Percentiles rank a stretch among this genome's conserved stretches.
phyloP scores from a whole-genome alignment of 2,329 filamentous ascomycete species.

The Hypoxylon sp. region DNA sequence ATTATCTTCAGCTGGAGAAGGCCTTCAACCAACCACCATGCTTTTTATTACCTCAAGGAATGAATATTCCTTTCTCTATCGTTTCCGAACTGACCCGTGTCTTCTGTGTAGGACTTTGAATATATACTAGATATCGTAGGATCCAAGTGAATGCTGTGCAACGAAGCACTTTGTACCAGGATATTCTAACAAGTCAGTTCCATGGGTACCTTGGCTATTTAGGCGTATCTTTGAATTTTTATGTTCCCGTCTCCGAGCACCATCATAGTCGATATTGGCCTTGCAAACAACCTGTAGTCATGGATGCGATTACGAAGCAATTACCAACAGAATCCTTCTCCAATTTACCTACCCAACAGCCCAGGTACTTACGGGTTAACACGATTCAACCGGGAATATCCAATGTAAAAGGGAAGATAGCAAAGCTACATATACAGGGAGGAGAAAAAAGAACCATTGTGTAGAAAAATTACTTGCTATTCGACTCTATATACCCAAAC shows the following conservation, averaged over 20 bases:
- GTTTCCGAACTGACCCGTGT: slow-evolving; percentile 3
- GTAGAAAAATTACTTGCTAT: neutral
- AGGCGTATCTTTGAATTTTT: neutral
- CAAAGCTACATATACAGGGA: neutral
- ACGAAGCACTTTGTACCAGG: neutral
- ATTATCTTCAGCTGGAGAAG: slow-evolving; percentile 28
- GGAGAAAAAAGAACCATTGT: slow-evolving; percentile 5
- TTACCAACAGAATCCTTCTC: slow-evolving; percentile 36
- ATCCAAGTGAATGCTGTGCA: slow-evolving; percentile 1
- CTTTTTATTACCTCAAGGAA: slow-evolving; percentile 32
- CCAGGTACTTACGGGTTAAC: slow-evolving; percentile 7
- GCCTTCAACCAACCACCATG: slow-evolving; percentile 22
- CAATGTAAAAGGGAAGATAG: slow-evolving; percentile 20
- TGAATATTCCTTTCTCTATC: slow-evolving; percentile 15
- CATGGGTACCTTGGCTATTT: neutral
- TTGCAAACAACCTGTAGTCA: slow-evolving; percentile 2
- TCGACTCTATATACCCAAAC: neutral
- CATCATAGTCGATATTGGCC: slow-evolving; percentile 2
- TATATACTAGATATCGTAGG: neutral
- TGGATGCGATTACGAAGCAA: slow-evolving; percentile 29
- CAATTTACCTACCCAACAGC: neutral
- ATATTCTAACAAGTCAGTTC: neutral
- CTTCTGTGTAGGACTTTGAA: neutral
- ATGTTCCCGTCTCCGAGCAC: neutral
- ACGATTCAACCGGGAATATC: slow-evolving; percentile 32